A percentile compares a stretch with the other conserved stretches of the same genome.
These are phyloP conservation scores for Pilasporangium apinafurcum DNA, from an alignment of 352 stramenopile species.

Conservation along the genomic window DNA sequence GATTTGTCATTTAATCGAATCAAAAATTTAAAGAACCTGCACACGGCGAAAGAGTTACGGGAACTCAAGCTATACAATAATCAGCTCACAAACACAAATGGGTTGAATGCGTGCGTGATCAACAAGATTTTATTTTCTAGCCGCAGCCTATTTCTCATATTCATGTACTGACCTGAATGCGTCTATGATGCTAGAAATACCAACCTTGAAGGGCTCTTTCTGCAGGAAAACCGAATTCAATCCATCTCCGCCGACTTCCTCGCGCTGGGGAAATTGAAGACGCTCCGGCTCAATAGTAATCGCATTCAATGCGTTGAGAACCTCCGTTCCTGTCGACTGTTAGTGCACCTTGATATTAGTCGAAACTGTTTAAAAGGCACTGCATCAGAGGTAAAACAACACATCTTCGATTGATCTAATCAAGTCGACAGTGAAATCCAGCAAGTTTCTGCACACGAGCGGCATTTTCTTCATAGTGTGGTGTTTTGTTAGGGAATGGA, in stretches of 20 bases:
- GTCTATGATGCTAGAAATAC: conserved; percentile 26
- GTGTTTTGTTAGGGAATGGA: conserved; percentile 32
- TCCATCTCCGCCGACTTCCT: conserved; percentile 51
- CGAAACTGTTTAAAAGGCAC: conserved; percentile 41
- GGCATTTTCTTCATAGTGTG: not conserved
- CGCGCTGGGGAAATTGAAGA: conserved; percentile 60
- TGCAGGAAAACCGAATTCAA: conserved; percentile 70
- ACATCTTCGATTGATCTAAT: not conserved
- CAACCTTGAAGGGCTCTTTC: conserved; percentile 59
- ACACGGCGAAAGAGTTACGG: conserved; percentile 51
- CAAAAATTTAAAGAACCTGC: conserved; percentile 42
- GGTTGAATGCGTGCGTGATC: conserved; percentile 34
- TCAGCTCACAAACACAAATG: conserved; percentile 40
- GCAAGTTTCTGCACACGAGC: too few relatives aligned
- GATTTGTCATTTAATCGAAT: conserved; percentile 80
- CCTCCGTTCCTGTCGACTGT: conserved; percentile 35
- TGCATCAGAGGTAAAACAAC: conserved; percentile 28
- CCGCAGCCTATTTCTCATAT: not conserved
- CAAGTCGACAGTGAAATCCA: too few relatives aligned
- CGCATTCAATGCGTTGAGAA: conserved; percentile 38
- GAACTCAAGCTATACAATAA: conserved; percentile 85
- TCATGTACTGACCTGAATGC: not conserved
- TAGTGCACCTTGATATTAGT: conserved; percentile 69
- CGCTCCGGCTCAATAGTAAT: conserved; percentile 70
- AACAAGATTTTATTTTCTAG: not conserved